These are phyloP conservation scores for Juncus effusus DNA, from an alignment of 176 grass and related monocot genomes.

Conservation along the genomic window DNA sequence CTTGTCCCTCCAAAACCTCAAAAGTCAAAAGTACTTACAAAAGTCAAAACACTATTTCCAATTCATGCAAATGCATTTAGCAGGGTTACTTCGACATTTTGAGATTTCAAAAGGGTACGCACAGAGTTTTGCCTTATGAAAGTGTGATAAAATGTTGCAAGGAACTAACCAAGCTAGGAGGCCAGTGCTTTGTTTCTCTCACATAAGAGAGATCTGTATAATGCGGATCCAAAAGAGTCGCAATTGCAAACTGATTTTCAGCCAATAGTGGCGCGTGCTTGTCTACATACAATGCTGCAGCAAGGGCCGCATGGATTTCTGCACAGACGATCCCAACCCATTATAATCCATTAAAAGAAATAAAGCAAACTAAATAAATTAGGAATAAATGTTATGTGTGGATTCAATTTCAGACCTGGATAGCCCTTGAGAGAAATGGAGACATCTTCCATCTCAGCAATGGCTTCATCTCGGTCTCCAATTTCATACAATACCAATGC, in stretches of 20 bases:
- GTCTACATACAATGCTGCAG: conserved; percentile 86
- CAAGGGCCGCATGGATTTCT: conserved; percentile 95
- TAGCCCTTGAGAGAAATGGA: conserved; percentile 92
- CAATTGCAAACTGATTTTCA: conserved; percentile 94
- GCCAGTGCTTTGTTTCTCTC: conserved; percentile 90
- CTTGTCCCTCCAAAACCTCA: no score
- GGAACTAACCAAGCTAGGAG: conserved; percentile 72
- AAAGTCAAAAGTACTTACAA: no score
- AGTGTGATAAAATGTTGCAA: conserved; percentile 78
- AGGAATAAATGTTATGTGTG: background rate
- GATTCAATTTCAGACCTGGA: conserved; percentile 41
- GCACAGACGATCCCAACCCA: conserved; percentile 1
- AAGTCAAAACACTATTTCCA: no score
- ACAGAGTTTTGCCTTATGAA: conserved; percentile 33
- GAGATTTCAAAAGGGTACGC: background rate
- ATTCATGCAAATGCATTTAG: background rate
- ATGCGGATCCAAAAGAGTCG: conserved; percentile 91
- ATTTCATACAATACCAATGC: conserved; percentile 92
- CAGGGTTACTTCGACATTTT: background rate
- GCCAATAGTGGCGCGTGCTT: conserved; percentile 80
- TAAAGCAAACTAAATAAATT: background rate
- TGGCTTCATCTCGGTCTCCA: conserved; percentile 82
- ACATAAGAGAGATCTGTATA: conserved; percentile 92
- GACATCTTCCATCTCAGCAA: conserved; percentile 97
- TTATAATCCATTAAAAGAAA: background rate